Evolutionary conservation across 768 basidiomycete species (phyloP), one percentile per base, ranked within the genome.

Genomic region (Suillus discolor): DNA sequence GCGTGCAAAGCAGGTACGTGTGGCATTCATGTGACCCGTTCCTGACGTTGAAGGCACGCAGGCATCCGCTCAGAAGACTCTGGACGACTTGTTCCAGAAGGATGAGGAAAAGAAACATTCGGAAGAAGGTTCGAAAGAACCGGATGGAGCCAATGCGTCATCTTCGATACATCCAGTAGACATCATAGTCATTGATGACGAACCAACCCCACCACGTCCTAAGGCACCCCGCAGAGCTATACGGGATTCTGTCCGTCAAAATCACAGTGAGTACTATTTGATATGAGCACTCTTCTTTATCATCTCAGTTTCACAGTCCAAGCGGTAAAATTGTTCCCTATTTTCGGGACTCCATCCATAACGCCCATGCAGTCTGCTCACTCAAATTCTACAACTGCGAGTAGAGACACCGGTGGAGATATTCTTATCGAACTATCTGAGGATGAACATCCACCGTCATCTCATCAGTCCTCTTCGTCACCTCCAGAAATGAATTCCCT

Each of bases 51-150:
- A 60, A 42, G 28, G 51, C 42, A 38, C 64, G 53, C 57, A 71
- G 73, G 38, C 68, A 36, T 36, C 66, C 15, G 66, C 62, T 42
- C 77, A 79, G 49, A 73, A 69, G 60, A 77, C 75, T 23, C 69
- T 79, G 7, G 67, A 67, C 44, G 69, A 71, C 25, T 71, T 66
- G 18, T 69, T 69, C 47, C 59, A 63, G 16, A 69, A 65, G 63
- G 67, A 68, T 25, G 20, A 54, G 12, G 42, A 31, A 31, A 41
- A 16, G 38, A 41, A 62, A 66, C 67, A 73, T 76, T 63, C 71
- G 63, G 67, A 72, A 44, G 63, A 69, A 47, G 38, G 23, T 45
- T 18, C n/a, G 15, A 23, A 28, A 57, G 62, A 41, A 39, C 20
- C 42, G 28, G 41, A 60, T 20, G 59, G 25, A 28, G 41, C 18